Base-by-base conservation (phyloP, 2,329 filamentous ascomycete genomes). In the Sclerotinia nivalis region DNA sequence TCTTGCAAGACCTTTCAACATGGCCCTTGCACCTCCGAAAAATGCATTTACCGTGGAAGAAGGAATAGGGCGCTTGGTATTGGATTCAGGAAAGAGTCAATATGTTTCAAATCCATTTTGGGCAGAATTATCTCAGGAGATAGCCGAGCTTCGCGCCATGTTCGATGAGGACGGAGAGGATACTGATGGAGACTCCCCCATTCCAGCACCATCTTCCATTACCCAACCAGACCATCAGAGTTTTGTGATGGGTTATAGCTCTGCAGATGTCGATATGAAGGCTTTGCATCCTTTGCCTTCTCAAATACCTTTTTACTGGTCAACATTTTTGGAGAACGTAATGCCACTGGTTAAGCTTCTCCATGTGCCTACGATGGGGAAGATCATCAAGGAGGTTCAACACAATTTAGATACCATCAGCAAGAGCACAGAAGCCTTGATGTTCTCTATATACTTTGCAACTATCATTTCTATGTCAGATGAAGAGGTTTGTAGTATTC, bases 21-120 rank as follows among this genome's bases (percentile, higher is more conserved):
- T 76, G 31, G 76, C 74, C 8, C 52, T 58, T 12, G 76, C 74
- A 5, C 76, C 76, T 8, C 74, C 76, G 4, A 76, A 75, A 49
- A 66, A 72, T 18, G 62, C 68, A 12, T 75, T 71, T 52, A 65
- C 66, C 58, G 83, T 87, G 68, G 90, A 71, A 22, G 52, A 40
- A 22, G 72, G 73, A 28, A 91, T 78, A 90, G 78, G 91, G 3
- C 83, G 90, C 45, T 79, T 94, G 66, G 89, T 93, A 0, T 81
- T 93, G 49, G 89, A 90, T 72, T 89, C 93, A 70, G 84, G 84
- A 69, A 87, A 87, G 71, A 89, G 87, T 69, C 83, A 90, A 77
- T 94, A 93, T 77, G 87, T 94, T 74, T 92, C 90, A 80, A 92
- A 88, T 78, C 89, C 87, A 9, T 92, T 93, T 76, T 93, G 90